A percentile compares a stretch with the other conserved stretches of the same genome.
These are phyloP conservation scores for Pichia paraexigua DNA, from an alignment of 805 yeast species.

Conservation along the genomic window DNA sequence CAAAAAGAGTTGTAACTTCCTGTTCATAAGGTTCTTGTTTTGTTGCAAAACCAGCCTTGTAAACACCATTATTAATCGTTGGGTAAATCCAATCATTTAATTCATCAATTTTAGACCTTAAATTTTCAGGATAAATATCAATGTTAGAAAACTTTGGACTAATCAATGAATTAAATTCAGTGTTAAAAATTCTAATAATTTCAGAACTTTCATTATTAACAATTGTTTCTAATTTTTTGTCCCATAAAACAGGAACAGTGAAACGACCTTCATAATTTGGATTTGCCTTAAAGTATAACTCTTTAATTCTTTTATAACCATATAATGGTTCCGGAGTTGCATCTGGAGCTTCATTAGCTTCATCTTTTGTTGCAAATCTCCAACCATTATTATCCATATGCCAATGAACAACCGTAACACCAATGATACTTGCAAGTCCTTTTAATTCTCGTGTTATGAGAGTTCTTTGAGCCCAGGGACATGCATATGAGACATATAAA, in stretches of 20 bases:
- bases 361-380: slow-evolving; percentile 55
- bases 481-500: slow-evolving; percentile 77
- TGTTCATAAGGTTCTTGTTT: slow-evolving; percentile 73
- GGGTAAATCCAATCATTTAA: slow-evolving; percentile 78
- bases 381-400: slow-evolving; percentile 83
- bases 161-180: slow-evolving; percentile 58
- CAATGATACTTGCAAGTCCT: slow-evolving; percentile 57
- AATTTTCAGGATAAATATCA: slow-evolving; percentile 54
- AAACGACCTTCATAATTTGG: slow-evolving; percentile 74
- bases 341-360: slow-evolving; percentile 31
- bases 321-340: slow-evolving; percentile 55
- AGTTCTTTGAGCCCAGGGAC: slow-evolving; percentile 96
- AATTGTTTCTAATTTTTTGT: slow-evolving; percentile 69
- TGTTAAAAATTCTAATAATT: slow-evolving; percentile 74
- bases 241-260: slow-evolving; percentile 94
- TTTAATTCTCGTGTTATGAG: slow-evolving; percentile 65
- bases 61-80: slow-evolving; percentile 85
- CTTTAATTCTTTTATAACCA: slow-evolving; percentile 51
- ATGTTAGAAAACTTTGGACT: slow-evolving; percentile 40
- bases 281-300: slow-evolving; percentile 67
- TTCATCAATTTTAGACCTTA: slow-evolving; percentile 58
- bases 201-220: slow-evolving; percentile 91
- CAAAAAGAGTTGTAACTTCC: slow-evolving; percentile 56
- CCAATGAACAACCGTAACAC: slow-evolving; percentile 83
- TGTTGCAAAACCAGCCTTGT: slow-evolving; percentile 86